Base-by-base conservation (phyloP, 2,329 filamentous ascomycete genomes). In the Fusarium anguioides region DNA sequence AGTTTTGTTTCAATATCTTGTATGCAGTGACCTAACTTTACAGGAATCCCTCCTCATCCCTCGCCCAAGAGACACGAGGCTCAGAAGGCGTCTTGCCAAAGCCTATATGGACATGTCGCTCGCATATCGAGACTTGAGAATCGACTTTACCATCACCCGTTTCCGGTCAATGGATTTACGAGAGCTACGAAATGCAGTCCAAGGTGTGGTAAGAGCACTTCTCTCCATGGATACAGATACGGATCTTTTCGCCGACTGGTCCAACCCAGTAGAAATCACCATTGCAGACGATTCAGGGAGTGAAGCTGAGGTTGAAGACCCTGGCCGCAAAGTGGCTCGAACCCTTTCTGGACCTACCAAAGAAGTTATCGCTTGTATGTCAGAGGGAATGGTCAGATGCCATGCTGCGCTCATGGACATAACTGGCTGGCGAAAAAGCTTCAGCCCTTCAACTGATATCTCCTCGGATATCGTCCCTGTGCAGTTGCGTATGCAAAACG, bases 31-130 rank as follows among this genome's bases (percentile, higher is more conserved):
- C 45, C 51, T 67, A 27, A 60, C 21, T 23, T 5, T 20, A 4
- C n/a, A 75, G 73, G 76, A 79, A 61, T 75, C 76, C 3, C 69
- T 81, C 20, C 47, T 74, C 18, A 71, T 76, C 12, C 75, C 76
- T 21, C 72, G 70, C 4, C 71, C 72, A 3, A 72, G 71, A 47
- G 72, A 77, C 42, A 71, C 66, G 4, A 70, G 70, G 44, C 77
- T 62, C 5, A 80, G 83, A 29, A 78, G 82, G 40, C 77, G 80
- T 35, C 75, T 89, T 18, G 80, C 82, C 6, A 81, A 80, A 60
- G 80, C 82, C 1, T 87, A 87, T 58, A 84, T 88, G 59, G 81
- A 85, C 56, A 77, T 88, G 52, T 87, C 86, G 15, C 79, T 85
- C 62, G 83, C 82, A 4, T 82, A 86, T 60, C 80, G 86, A 72